These are phyloP conservation scores for Populus ilicifolia DNA, from an alignment of 345 rosid species.

Conservation along the genomic window DNA sequence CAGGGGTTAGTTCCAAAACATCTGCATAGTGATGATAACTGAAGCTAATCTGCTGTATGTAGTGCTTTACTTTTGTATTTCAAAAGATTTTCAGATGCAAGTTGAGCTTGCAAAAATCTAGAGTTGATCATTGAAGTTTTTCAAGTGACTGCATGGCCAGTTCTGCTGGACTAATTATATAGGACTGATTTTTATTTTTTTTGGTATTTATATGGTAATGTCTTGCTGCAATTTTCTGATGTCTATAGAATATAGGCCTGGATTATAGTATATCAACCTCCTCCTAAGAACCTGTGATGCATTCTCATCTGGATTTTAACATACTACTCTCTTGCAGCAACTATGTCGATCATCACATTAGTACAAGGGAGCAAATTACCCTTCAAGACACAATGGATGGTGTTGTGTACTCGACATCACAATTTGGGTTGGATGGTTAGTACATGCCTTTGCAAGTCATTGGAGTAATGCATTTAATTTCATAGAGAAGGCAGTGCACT, in stretches of 20 bases:
- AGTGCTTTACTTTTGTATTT: not conserved
- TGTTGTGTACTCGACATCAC: conserved; percentile 82
- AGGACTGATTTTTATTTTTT: not conserved
- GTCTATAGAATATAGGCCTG: not conserved
- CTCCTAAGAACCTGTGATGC: not conserved
- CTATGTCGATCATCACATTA: conserved; percentile 91
- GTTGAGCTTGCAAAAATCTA: not conserved
- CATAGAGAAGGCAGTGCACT: not conserved
- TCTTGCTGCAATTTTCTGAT: not conserved
- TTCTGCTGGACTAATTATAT: not conserved
- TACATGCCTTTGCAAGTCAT: conserved; percentile 13
- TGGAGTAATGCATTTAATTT: conserved; percentile 10
- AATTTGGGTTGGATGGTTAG: conserved; percentile 97
- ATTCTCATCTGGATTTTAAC: conserved; percentile 8
- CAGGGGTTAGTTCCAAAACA: conserved; percentile 71
- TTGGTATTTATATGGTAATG: not conserved
- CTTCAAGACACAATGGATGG: conserved; percentile 98
- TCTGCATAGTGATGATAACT: not conserved
- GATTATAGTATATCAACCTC: not conserved
- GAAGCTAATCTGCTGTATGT: not conserved
- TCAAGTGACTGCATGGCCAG: not conserved
- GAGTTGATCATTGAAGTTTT: not conserved
- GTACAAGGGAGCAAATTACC: conserved; percentile 96
- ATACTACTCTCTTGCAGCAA: conserved; percentile 51
- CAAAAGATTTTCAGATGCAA: not conserved